Evolutionary conservation across 2,329 filamentous ascomycete species (phyloP).

Genomic region (Calonectria ilicicola): DNA sequence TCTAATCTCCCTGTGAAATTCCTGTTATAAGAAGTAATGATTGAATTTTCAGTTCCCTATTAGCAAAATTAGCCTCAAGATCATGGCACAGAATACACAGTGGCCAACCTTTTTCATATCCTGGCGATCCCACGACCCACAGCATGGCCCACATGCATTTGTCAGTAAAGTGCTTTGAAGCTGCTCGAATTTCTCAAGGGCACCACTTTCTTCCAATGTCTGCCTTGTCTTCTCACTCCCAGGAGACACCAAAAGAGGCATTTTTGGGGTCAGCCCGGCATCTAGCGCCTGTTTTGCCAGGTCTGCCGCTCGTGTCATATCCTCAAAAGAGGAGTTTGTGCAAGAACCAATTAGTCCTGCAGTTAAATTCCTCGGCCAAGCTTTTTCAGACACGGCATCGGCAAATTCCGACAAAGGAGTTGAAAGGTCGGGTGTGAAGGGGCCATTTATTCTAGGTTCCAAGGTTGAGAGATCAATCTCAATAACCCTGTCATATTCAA

Average conservation of each 20-base stretch:
- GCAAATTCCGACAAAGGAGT: conserved; percentile 93
- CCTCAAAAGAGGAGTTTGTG: conserved; percentile 98
- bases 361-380: conserved; percentile 91
- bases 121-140: conserved; percentile 92
- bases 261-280: conserved; percentile 67
- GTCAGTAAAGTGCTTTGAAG: conserved; percentile 92
- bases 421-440: conserved; percentile 94
- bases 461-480: conserved; percentile 90
- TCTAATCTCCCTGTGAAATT: conserved; percentile 99
- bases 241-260: conserved; percentile 94
- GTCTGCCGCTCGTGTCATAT: conserved; percentile 95
- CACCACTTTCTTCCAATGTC: conserved; percentile 71
- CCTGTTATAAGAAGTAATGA: conserved; percentile 99
- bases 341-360: conserved; percentile 97
- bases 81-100: rapidly evolving
- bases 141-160: conserved; percentile 94
- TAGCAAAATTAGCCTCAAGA: conserved; percentile 65
- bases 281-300: conserved; percentile 65
- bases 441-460: conserved; percentile 98
- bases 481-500: conserved; percentile 93
- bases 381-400: conserved; percentile 81
- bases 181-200: conserved; percentile 86
- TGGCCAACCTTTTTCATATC: conserved; percentile 57
- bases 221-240: conserved; percentile 66
- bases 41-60: conserved; percentile 96